Evolutionary conservation across 176 grass and related monocot species (phyloP), one percentile per base, ranked within the genome.

Genomic region (Carex myosuroides): DNA sequence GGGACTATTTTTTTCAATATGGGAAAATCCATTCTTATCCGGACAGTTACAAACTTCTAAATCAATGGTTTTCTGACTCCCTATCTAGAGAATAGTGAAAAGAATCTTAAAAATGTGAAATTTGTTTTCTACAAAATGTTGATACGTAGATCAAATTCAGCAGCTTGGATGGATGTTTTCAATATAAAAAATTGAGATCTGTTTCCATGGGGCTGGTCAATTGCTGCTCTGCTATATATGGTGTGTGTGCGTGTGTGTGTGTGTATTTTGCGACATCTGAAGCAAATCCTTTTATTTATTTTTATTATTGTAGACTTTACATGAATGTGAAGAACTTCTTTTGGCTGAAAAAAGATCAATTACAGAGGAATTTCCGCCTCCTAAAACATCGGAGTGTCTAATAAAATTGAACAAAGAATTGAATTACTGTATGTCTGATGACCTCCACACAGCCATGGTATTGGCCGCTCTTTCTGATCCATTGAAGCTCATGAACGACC

Each of bases 391-490:
- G n/a, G 85, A 88, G 18, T 95, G 83, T 64, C 74, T 95, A 18
- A 32, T 83, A 58, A 98, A 95, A 65, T 88, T 98, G 85, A 85
- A 86, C 42, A 26, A 20, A 50, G 92, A 98, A 88, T 98, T 93
- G 68, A 87, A 86, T 72, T 79, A 84, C 26, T 95, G 92, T 8
- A 89, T 98, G 86, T 98, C 91, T 48, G 92, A 98, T 60, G 95
- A 98, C 88, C 89, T 98, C 65, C 91, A 93, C 86, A 92, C 95
- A 52, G 86, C 95, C 70, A 88, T 95, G 62, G 89, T 90, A 54
- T 82, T 95, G 79, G 87, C 88, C 58, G 87, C 89, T 26, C 83
- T 95, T 81, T 95, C 95, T 54, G 93, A 98, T 41, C 92, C 95
- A 52, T 12, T 95, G 21, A 98, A 90, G 90, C 78, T 91, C 65